Conservation (phyloP, 345 rosid species). For the Eucalyptus paniculata region DNA sequence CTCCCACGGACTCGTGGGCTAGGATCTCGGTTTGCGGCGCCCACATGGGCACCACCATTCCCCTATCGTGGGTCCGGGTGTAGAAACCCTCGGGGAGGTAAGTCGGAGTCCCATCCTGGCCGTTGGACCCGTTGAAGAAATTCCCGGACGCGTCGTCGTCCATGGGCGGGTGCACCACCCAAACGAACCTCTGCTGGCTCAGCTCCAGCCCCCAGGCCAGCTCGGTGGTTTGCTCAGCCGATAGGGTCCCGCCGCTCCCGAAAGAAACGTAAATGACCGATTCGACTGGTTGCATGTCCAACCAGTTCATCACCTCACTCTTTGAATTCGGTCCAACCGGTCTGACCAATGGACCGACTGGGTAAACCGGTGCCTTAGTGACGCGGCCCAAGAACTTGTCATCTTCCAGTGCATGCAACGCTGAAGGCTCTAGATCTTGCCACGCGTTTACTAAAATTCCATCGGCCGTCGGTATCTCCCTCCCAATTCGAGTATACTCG, state of each 20-base stretch:
- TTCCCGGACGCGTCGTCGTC: background rate
- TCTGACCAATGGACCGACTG: conserved; percentile 12
- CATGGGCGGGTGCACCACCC: background rate
- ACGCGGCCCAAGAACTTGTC: background rate
- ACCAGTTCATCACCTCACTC: conserved; percentile 15
- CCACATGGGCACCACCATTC: conserved; percentile 41
- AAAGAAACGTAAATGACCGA: conserved; percentile 54
- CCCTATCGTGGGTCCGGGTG: conserved; percentile 11
- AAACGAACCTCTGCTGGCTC: conserved; percentile 15
- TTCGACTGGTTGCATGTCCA: conserved; percentile 23
- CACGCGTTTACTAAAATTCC: conserved; percentile 54
- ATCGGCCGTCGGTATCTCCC: conserved; percentile 10
- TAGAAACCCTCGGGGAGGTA: conserved; percentile 54
- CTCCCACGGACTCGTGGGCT: conserved; percentile 45
- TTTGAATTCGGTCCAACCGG: background rate
- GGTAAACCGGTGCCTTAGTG: background rate
- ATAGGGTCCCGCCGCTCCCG: conserved; percentile 65
- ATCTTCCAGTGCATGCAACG: conserved; percentile 6
- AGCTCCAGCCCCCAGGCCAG: conserved; percentile 24
- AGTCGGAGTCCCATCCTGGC: background rate
- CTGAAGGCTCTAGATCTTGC: conserved; percentile 19
- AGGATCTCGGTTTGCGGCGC: conserved; percentile 49
- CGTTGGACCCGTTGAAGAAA: background rate
- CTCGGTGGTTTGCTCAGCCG: conserved; percentile 15
- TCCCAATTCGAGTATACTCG: conserved; percentile 8